Evolutionary conservation across 371 early-diverging fungal species (phyloP).

Genomic region (Mucor indicus): DNA sequence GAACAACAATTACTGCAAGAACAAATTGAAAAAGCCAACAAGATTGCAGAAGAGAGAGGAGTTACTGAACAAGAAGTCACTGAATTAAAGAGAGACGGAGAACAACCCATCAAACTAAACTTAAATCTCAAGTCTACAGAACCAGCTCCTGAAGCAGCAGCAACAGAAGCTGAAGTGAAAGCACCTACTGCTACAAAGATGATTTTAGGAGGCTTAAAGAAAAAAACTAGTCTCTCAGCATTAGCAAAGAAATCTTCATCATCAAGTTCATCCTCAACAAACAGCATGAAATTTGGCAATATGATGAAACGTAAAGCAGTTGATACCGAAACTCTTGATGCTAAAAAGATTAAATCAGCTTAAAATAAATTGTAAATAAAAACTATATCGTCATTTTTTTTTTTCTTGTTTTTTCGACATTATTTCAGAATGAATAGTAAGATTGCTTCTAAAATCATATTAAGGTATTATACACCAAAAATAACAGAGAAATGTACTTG

Average conservation of each 20-base stretch:
- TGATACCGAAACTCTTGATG: neutral
- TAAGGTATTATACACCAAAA: neutral
- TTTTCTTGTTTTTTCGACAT: too few relatives aligned
- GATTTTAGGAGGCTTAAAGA: slow-evolving; percentile 43
- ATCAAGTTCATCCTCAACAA: neutral
- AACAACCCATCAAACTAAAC: slow-evolving; percentile 36
- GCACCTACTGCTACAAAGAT: slow-evolving; percentile 27
- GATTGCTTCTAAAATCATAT: slow-evolving; percentile 8
- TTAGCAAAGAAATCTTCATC: slow-evolving; percentile 19
- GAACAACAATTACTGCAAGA: slow-evolving; percentile 73
- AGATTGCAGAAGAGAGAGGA: slow-evolving; percentile 43
- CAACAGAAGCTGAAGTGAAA: slow-evolving; percentile 11
- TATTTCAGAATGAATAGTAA: too few relatives aligned
- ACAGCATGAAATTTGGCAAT: slow-evolving; percentile 6
- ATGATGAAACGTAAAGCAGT: slow-evolving; percentile 16
- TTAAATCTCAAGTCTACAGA: slow-evolving; percentile 27
- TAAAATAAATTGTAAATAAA: too few relatives aligned
- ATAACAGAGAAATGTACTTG: neutral
- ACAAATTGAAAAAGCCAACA: slow-evolving; percentile 78
- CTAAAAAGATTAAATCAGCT: neutral
- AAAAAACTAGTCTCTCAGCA: slow-evolving; percentile 18
- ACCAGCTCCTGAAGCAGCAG: slow-evolving; percentile 9
- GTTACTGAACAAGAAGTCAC: slow-evolving; percentile 41
- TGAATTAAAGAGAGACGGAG: slow-evolving; percentile 65
- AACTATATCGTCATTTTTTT: too few relatives aligned